A percentile compares a stretch with the other conserved stretches of the same genome.
Evolutionary conservation across 1,139 yeast genomes (phyloP).

Genomic region (Candida pseudocylindracea): DNA sequence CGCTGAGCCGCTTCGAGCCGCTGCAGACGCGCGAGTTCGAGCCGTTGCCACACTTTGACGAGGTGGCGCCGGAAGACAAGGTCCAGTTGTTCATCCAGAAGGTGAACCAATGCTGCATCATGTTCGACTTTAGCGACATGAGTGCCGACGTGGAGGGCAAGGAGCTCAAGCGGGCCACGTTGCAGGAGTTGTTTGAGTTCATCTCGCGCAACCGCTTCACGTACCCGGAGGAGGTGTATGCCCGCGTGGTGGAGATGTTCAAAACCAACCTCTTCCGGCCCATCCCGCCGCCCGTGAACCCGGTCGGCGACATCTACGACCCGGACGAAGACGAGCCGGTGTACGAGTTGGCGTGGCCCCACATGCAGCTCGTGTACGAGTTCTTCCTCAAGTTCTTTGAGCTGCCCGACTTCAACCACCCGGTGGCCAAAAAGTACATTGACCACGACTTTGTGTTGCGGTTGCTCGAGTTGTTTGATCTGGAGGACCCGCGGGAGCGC

Average conservation of each 20-base stretch:
- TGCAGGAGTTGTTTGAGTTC: slow-evolving; percentile 77
- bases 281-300: slow-evolving; percentile 95
- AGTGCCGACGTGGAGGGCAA: slow-evolving; percentile 82
- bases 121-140: slow-evolving; percentile 89
- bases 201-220: slow-evolving; percentile 64
- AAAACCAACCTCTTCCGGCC: slow-evolving; percentile 79
- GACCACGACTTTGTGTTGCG: slow-evolving; percentile 76
- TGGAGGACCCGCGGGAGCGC: slow-evolving; percentile 92
- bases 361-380: slow-evolving; percentile 92
- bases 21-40: slow-evolving; percentile 43
- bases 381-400: slow-evolving; percentile 84
- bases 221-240: slow-evolving; percentile 80
- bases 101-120: slow-evolving; percentile 82
- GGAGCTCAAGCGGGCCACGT: slow-evolving; percentile 68
- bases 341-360: slow-evolving; percentile 95
- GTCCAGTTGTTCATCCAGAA: slow-evolving; percentile 66
- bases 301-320: slow-evolving; percentile 85
- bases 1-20: slow-evolving; percentile 82
- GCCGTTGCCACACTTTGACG: slow-evolving; percentile 74
- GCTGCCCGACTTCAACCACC: slow-evolving; percentile 86
- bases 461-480: slow-evolving; percentile 73
- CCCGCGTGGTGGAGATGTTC: slow-evolving; percentile 78
- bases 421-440: slow-evolving; percentile 78
- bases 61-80: slow-evolving; percentile 73
- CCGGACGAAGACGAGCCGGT: slow-evolving; percentile 99